Evolutionary conservation across 2,329 filamentous ascomycete species (phyloP).

Genomic region (Fusarium sp.): DNA sequence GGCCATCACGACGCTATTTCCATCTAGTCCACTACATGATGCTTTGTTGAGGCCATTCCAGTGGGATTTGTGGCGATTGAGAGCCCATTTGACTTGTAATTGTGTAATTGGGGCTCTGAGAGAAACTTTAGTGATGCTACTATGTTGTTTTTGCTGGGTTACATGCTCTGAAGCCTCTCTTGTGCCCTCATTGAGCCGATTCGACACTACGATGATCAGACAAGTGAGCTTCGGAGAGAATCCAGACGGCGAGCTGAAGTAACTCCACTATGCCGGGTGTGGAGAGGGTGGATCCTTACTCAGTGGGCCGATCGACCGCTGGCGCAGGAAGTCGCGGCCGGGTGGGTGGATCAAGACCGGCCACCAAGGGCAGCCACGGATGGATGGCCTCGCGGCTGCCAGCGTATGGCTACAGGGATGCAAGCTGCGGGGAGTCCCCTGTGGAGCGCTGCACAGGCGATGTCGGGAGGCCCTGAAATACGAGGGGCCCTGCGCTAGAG

Average conservation of each 20-base stretch:
- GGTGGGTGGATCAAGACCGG: slow-evolving; percentile 11
- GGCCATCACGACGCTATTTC: not conserved
- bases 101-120: not conserved
- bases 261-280: slow-evolving; percentile 18
- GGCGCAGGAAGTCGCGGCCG: not conserved
- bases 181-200: not conserved
- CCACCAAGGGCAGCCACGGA: slow-evolving; percentile 4
- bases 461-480: slow-evolving; percentile 33
- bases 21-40: not conserved
- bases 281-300: slow-evolving; percentile 18
- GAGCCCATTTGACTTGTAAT: not conserved
- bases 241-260: slow-evolving; percentile 17
- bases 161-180: not conserved
- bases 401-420: slow-evolving; percentile 37
- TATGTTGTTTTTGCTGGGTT: not conserved
- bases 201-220: not conserved
- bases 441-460: slow-evolving; percentile 27
- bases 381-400: slow-evolving; percentile 18
- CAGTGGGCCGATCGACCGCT: slow-evolving; percentile 22
- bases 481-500: slow-evolving; percentile 31
- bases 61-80: not conserved
- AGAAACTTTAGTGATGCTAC: not conserved
- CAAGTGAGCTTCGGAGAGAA: not conserved
- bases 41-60: not conserved
- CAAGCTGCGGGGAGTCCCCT: slow-evolving; percentile 37